Evolutionary conservation across 2,329 filamentous ascomycete genomes (phyloP), one percentile per base, ranked within the genome.

Genomic region (Fusarium phyllophilum): DNA sequence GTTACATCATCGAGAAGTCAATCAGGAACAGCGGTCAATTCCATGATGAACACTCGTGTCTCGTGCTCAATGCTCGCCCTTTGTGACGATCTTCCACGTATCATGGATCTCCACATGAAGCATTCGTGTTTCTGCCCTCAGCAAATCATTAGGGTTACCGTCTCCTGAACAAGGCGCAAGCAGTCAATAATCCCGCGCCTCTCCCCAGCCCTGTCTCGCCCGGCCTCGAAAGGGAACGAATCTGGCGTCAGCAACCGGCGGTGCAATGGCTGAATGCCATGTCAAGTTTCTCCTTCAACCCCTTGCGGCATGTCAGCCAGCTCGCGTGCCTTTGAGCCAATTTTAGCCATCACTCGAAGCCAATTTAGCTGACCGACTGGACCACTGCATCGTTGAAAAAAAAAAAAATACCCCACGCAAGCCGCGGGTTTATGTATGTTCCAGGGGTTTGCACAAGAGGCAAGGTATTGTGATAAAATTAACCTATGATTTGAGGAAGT

Each of bases 311-410:
- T 57, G 36, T 65, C 48, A 44, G 55, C 46, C 33, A 52, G 67
- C 71, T 74, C 72, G 72, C 68, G 72, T 74, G 72, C 68, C 64
- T 49, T 54, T 62, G 46, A 69, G 45, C 72, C 72, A 72, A 73
- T 69, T 74, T 72, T 59, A 66, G 72, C 45, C 66, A 44, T 38
- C 51, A 59, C 56, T 42, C 51, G 46, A 62, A 56, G 42, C 55
- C 56, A 72, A 72, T 66, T 73, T 58, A 54, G 52, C 63, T 65
- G 72, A 59, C 71, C 66, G 58, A 74, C 54, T 33, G 33, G 60
- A 54, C 56, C 56, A 62, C 52, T 67, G 39, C 58, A 44, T 60
- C 31, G 36, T 39, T 63, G 41, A 54, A 64, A 46, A 63, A 52
- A 46, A 63, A 52, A 54, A 64, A 46, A 66, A 55, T 59, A 49